Evolutionary conservation across 805 yeast species (phyloP), one percentile per base, ranked within the genome.

Genomic region (fission yeast (Schizosaccharomyces pombe)): DNA sequence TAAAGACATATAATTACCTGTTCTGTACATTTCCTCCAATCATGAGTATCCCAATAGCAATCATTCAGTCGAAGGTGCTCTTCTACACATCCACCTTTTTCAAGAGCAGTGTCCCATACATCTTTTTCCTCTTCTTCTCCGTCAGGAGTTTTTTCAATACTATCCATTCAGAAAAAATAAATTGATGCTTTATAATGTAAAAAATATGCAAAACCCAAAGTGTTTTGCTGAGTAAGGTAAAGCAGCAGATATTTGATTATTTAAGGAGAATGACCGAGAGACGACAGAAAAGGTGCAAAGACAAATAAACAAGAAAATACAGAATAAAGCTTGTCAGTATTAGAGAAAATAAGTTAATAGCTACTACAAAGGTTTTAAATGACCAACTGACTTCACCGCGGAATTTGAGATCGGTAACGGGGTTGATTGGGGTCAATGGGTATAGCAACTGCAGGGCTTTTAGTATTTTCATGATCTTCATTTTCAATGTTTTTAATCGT

Each of bases 1-100:
- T 32, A 6, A 33, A 33, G 39, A 33, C 16, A 14, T 14, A 33
- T 14, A 33, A 33, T 4, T 32, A 12, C 34, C 12, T 32, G 34
- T 12, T 32, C 34, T 32, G 34, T 32, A 9, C 49, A 43, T 43
- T 43, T 43, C 26, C 49, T 19, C 49, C 49, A 43, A 26, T 43
- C 49, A 26, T 43, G 49, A 9, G 19, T 43, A 26, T 43, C 49
- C 49, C 49, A 43, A 43, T 43, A 43, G 12, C 49, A 43, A 22
- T 43, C 49, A 43, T 43, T 43, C 19, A 43, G 28, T 4, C 30
- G 14, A 9, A 43, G 1, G 26, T 43, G 30, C 30, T 19, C 49
- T 8, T 43, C 49, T 6, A 22, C 30, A 22, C 49, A 43, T 22
- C 49, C 49, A 14, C 49, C 30, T 6, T 43, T 43, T 19, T 43